Evolutionary conservation across 2,329 filamentous ascomycete species (phyloP).

Genomic region (Exophiala sp.): DNA sequence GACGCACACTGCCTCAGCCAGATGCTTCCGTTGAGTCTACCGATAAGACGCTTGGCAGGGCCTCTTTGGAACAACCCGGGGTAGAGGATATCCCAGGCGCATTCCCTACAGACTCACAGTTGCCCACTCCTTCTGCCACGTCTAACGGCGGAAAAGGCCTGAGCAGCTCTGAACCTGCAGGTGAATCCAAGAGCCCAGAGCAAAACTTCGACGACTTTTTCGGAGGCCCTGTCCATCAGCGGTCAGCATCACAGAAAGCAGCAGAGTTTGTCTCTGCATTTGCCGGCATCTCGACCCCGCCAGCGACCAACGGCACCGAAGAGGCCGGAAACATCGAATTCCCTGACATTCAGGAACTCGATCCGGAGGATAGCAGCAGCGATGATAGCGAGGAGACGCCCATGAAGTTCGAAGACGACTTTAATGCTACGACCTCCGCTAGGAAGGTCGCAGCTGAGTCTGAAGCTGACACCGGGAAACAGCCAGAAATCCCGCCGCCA

Average conservation of each 20-base stretch:
- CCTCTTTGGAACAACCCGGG: constrained; percentile 6
- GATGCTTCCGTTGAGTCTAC: constrained; percentile 1
- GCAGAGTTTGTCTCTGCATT: constrained; percentile 45
- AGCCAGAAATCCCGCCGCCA: constrained; percentile 33
- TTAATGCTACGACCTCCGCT: constrained; percentile 57
- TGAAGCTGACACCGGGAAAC: constrained; percentile 34
- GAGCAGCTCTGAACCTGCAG: constrained; percentile 5
- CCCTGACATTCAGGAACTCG: constrained; percentile 81
- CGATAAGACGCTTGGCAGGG: constrained; percentile 21
- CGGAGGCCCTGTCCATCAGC: constrained; percentile 39
- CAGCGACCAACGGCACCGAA: constrained; percentile 30
- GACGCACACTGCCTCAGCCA: constrained; percentile 21
- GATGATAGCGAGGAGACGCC: constrained; percentile 62
- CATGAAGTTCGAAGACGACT: constrained; percentile 84
- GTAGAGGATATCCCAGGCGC: constrained; percentile 43
- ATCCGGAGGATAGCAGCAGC: constrained; percentile 70
- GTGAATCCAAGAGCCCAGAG: constrained; percentile 25
- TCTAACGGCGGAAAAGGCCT: constrained; percentile 8
- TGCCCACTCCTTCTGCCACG: constrained; percentile 20
- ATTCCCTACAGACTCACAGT: constrained; percentile 40
- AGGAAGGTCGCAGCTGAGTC: constrained; percentile 29
- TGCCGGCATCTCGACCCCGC: constrained; percentile 42
- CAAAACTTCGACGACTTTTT: constrained; percentile 43
- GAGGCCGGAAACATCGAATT: constrained; percentile 60
- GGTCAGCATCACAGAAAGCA: constrained; percentile 43